phyloP scores from a whole-genome alignment of 495 filamentous ascomycete genomes.

The Penicilliopsis zonata region DNA sequence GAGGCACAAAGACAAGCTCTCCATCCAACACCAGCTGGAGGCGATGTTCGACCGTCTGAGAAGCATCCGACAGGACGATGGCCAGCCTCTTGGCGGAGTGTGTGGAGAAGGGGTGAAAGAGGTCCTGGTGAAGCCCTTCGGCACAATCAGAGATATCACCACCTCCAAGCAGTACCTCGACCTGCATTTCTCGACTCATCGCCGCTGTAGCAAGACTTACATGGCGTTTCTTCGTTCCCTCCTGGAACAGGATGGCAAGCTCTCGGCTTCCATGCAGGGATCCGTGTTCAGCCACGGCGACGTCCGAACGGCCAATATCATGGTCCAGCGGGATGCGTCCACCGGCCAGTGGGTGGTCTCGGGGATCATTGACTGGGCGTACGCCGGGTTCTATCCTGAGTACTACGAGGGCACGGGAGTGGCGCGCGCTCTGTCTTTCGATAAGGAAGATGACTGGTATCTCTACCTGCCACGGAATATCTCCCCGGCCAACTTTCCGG shows the following conservation, averaged over 20 bases:
- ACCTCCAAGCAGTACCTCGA: slow-evolving; percentile 15
- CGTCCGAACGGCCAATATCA: slow-evolving; percentile 25
- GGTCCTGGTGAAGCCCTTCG: slow-evolving; percentile 7
- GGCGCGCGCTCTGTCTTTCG: slow-evolving; percentile 13
- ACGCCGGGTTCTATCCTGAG: slow-evolving; percentile 21
- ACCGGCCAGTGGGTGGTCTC: slow-evolving; percentile 9
- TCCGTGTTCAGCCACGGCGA: slow-evolving; percentile 29
- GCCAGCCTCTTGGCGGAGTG: slow-evolving; percentile 13
- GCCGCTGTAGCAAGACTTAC: slow-evolving; percentile 14
- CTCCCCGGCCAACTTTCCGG: slow-evolving; percentile 9
- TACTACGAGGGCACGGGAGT: slow-evolving; percentile 20
- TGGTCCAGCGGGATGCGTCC: slow-evolving; percentile 18
- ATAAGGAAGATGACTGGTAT: slow-evolving; percentile 21
- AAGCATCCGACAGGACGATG: slow-evolving; percentile 9
- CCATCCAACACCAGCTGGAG: slow-evolving; percentile 20
- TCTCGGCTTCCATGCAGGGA: slow-evolving; percentile 3
- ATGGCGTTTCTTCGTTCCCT: slow-evolving; percentile 17
- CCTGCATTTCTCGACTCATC: slow-evolving; percentile 19
- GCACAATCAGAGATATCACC: slow-evolving; percentile 15
- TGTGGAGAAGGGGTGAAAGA: slow-evolving; percentile 22
- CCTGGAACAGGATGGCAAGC: slow-evolving; percentile 5
- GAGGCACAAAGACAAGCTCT: slow-evolving; percentile 13
- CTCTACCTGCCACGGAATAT: slow-evolving; percentile 15
- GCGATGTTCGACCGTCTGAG: slow-evolving; percentile 17
- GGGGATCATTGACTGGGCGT: slow-evolving; percentile 23